Evolutionary conservation across 768 basidiomycete species (phyloP).

Genomic region (Leucocoprinus sp.): DNA sequence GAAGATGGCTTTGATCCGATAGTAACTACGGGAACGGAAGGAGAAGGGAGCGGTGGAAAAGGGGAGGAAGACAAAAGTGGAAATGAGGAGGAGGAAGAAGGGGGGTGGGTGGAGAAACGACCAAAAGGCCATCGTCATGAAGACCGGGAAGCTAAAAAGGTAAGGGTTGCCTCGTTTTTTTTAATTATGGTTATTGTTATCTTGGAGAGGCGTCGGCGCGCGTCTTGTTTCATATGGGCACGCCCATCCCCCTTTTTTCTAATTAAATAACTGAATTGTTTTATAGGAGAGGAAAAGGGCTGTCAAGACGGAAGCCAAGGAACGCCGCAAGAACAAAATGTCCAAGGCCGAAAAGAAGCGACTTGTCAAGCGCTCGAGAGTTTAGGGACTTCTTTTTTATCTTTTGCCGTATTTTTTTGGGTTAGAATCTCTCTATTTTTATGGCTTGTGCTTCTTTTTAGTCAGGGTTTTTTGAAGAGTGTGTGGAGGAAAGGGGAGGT

Average conservation of each 20-base stretch:
- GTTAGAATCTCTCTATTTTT: too few species aligned
- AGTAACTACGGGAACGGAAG: background rate
- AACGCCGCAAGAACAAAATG: conserved; percentile 88
- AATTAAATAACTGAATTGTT: too few species aligned
- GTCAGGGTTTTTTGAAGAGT: too few species aligned
- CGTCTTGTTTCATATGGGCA: background rate
- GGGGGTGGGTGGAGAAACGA: conserved; percentile 40
- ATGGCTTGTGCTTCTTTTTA: too few species aligned
- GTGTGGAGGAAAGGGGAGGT: too few species aligned
- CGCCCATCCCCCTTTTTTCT: background rate
- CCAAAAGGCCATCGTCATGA: conserved; percentile 89
- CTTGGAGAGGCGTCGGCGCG: conserved; percentile 1
- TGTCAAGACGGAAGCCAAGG: conserved; percentile 77
- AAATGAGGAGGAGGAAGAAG: conserved; percentile 22
- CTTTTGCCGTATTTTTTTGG: background rate
- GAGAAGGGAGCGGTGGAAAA: background rate
- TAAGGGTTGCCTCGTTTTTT: conserved; percentile 29
- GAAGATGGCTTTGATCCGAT: conserved; percentile 13
- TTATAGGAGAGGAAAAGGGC: conserved; percentile 85
- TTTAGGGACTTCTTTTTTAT: conserved; percentile 1
- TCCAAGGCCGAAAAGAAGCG: conserved; percentile 93
- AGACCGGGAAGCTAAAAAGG: conserved; percentile 88
- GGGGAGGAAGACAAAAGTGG: conserved; percentile 16
- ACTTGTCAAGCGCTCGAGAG: conserved; percentile 51
- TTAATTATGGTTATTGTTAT: conserved; percentile 3